Evolutionary conservation across 306 rosid species (phyloP), one percentile per base, ranked within the genome.

Genomic region (Oxytropis ochrocephala): DNA sequence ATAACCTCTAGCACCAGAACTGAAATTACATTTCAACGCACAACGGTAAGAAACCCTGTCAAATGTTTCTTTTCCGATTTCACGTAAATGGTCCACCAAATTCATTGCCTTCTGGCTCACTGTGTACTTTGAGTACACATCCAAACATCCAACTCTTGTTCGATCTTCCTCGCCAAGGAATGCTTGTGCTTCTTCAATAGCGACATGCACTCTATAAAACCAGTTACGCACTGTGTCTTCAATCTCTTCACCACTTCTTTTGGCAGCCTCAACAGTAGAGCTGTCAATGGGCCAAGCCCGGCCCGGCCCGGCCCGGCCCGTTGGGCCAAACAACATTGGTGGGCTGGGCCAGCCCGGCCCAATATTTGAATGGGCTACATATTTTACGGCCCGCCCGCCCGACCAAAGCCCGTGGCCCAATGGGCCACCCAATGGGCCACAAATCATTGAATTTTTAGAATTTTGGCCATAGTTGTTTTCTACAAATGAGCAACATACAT

Each of bases 221-320:
- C 80, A 79, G 63, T 79, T 72, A 0, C 13, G 73, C 3, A 79
- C 73, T 0, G 64, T 69, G 74, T 58, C 75, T 19, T 80, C 80
- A 2, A 80, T 75, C 76, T 75, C 80, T 47, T 80, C 78, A 0
- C 78, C 84, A 0, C 11, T 65, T 38, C 80, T 57, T 17, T 70
- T 70, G 5, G 78, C 80, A 5, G 77, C 70, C 16, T 80, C 80
- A 19, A 80, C n/a, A n/a, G n/a, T n/a, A n/a, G n/a, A n/a, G n/a
- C n/a, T n/a, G n/a, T n/a, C n/a, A n/a, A n/a, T n/a, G n/a, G n/a
- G n/a, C n/a, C n/a, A n/a, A n/a, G n/a, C n/a, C n/a, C n/a, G n/a
- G n/a, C n/a, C n/a, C n/a, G n/a, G n/a, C n/a, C n/a, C n/a, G n/a
- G n/a, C n/a, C n/a, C n/a, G n/a, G n/a, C n/a, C n/a, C n/a, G n/a